phyloP scores from a whole-genome alignment of 805 yeast genomes.

The Candida montana region DNA sequence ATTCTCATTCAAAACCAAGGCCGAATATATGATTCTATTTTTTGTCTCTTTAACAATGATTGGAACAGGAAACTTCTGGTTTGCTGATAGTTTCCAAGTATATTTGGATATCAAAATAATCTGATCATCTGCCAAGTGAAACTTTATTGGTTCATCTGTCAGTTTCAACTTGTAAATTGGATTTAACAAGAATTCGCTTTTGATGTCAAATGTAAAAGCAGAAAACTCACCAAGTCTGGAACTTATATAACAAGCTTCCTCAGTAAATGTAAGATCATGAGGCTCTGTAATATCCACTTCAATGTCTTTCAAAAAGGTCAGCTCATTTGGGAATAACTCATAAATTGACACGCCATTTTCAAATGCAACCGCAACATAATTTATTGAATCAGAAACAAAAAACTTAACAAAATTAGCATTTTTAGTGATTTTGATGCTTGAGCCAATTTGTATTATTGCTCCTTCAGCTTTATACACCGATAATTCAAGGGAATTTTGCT shows the following conservation, averaged over 20 bases:
- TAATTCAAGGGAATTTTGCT: not conserved
- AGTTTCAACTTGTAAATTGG: constrained; percentile 3
- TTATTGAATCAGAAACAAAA: constrained; percentile 1
- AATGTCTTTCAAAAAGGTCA: not conserved
- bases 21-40: constrained; percentile 13
- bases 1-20: constrained; percentile 5
- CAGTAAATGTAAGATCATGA: constrained; percentile 18
- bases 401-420: constrained; percentile 19
- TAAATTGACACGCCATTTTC: constrained; percentile 3
- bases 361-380: constrained; percentile 12
- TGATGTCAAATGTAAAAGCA: constrained; percentile 5
- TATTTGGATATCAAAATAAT: constrained; percentile 16
- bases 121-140: constrained; percentile 9
- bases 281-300: constrained; percentile 9
- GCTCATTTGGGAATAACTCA: not conserved
- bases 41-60: constrained; percentile 18
- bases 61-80: constrained; percentile 11
- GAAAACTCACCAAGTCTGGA: constrained; percentile 19
- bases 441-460: constrained; percentile 7
- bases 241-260: constrained; percentile 15
- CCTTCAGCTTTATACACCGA: constrained; percentile 10
- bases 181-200: not conserved
- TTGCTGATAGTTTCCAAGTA: constrained; percentile 16
- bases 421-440: not conserved
- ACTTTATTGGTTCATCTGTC: constrained; percentile 16